Evolutionary conservation across 2,329 filamentous ascomycete species (phyloP).

Genomic region (Botrytis aclada): DNA sequence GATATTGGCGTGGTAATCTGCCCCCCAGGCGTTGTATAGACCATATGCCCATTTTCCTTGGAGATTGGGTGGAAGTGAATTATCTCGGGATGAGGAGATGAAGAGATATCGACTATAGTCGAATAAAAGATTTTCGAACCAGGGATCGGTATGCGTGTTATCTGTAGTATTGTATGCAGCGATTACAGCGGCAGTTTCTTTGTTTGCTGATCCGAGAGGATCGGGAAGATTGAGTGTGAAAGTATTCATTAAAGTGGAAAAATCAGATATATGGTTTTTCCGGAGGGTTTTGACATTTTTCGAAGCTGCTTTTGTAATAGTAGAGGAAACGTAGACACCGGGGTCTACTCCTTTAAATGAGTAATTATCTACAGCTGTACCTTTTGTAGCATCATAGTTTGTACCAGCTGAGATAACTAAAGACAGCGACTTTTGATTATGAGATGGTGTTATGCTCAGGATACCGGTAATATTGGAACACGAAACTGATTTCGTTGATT

Average conservation of each 20-base stretch:
- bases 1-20: conserved; percentile 57
- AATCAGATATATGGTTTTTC: conserved; percentile 43
- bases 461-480: conserved; percentile 30
- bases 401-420: conserved; percentile 47
- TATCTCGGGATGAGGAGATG: conserved; percentile 51
- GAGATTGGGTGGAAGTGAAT: conserved; percentile 53
- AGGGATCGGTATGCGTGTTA: conserved; percentile 49
- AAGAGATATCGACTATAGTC: conserved; percentile 53
- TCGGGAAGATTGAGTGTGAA: conserved; percentile 49
- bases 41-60: conserved; percentile 54
- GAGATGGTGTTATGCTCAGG: conserved; percentile 35
- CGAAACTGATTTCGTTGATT: conserved; percentile 21
- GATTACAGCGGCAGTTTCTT: conserved; percentile 43
- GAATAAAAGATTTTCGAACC: conserved; percentile 51
- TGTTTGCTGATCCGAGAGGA: conserved; percentile 39
- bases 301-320: conserved; percentile 38
- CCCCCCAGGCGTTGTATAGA: conserved; percentile 47
- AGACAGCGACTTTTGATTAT: conserved; percentile 34
- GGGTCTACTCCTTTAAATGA: conserved; percentile 51
- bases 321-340: conserved; percentile 38
- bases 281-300: conserved; percentile 38
- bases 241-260: conserved; percentile 38
- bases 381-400: conserved; percentile 50
- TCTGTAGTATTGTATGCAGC: conserved; percentile 35
- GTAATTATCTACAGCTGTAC: conserved; percentile 44